Evolutionary conservation across 345 rosid genomes (phyloP).

Genomic region (Reutealis trisperma): DNA sequence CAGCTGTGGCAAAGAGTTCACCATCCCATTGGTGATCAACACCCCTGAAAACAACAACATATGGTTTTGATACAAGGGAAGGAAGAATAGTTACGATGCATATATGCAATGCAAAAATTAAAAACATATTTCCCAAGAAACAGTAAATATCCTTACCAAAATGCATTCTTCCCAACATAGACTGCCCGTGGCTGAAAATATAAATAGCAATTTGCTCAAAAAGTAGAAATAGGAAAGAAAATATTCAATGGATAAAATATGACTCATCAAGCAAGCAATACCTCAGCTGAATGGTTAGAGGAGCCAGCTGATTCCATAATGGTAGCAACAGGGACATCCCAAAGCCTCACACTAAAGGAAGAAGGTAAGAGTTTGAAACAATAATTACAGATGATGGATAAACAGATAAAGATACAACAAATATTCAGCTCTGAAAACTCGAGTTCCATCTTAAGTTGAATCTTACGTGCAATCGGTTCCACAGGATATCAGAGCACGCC

Average conservation of each 20-base stretch:
- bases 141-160: constrained; percentile 48
- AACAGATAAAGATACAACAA: neutral
- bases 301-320: constrained; percentile 48
- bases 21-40: constrained; percentile 95
- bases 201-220: constrained; percentile 25
- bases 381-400: neutral
- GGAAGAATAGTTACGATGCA: neutral
- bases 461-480: constrained; percentile 93
- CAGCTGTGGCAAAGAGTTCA: constrained; percentile 88
- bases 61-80: neutral
- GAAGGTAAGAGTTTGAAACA: neutral
- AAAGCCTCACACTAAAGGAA: constrained; percentile 77
- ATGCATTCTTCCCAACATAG: constrained; percentile 79
- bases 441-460: constrained; percentile 3
- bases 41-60: constrained; percentile 51
- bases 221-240: constrained; percentile 8
- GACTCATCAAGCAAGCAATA: constrained; percentile 24
- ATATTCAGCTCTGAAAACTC: neutral
- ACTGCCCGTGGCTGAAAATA: constrained; percentile 64
- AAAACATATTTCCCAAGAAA: constrained; percentile 5
- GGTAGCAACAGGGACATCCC: constrained; percentile 83
- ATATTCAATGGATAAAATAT: neutral
- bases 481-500: constrained; percentile 71
- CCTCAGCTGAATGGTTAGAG: constrained; percentile 53
- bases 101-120: neutral